phyloP scores from a whole-genome alignment of 176 grass and related monocot species.

The Lolium rigidum region DNA sequence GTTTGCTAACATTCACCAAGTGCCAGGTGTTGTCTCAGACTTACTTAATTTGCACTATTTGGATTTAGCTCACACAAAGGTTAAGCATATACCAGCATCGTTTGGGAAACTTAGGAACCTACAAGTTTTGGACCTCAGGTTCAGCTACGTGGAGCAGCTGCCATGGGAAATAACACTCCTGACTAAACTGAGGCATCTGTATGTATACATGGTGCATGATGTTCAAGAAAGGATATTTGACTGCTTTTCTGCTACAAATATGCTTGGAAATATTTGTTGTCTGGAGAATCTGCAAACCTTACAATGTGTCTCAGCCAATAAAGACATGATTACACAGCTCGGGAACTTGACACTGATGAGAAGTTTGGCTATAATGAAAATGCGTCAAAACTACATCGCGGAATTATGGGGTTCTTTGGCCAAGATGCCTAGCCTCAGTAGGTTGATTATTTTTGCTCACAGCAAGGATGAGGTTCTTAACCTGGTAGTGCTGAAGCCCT shows the following conservation, averaged over 20 bases:
- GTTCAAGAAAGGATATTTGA: constrained; percentile 36
- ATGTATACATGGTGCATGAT: not conserved
- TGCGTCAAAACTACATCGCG: constrained; percentile 28
- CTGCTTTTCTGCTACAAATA: constrained; percentile 2
- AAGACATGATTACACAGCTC: constrained; percentile 40
- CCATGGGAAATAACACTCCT: constrained; percentile 47
- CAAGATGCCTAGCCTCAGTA: constrained; percentile 50
- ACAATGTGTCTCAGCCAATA: too few species aligned
- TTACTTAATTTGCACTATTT: constrained; percentile 10
- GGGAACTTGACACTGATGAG: constrained; percentile 41
- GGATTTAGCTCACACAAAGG: constrained; percentile 19
- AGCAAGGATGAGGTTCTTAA: constrained; percentile 42
- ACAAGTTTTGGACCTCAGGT: constrained; percentile 47
- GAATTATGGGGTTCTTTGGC: constrained; percentile 41
- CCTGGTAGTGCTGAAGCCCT: constrained; percentile 19
- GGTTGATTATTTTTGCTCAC: not conserved
- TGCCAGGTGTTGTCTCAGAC: constrained; percentile 36
- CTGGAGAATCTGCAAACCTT: too few species aligned
- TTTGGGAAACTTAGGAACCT: constrained; percentile 51
- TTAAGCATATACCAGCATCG: constrained; percentile 51
- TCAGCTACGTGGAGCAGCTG: constrained; percentile 32
- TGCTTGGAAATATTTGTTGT: too few species aligned
- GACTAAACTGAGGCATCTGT: constrained; percentile 51
- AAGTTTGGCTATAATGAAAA: constrained; percentile 37
- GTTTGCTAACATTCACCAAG: constrained; percentile 44